These are phyloP conservation scores for Dipteronia sinensis DNA, from an alignment of 345 rosid species.

Conservation along the genomic window DNA sequence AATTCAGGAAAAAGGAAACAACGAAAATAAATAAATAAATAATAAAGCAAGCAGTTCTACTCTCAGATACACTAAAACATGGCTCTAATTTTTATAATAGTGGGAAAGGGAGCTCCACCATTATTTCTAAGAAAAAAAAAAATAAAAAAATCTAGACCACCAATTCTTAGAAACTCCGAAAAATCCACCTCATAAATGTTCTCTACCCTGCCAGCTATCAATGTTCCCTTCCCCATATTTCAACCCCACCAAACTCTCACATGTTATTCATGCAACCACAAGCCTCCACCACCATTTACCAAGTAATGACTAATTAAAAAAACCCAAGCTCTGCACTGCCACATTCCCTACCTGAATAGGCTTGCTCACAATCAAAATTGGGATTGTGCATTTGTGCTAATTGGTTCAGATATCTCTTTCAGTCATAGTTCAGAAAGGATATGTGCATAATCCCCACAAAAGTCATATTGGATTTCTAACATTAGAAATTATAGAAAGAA, in stretches of 20 bases:
- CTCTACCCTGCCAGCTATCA: neutral
- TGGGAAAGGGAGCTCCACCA: neutral
- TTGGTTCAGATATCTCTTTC: neutral
- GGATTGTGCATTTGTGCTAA: neutral
- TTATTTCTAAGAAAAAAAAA: neutral
- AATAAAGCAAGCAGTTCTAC: neutral
- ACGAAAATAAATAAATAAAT: neutral
- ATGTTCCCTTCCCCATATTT: neutral
- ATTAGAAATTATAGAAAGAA: neutral
- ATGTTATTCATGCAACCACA: no score
- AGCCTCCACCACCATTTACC: neutral
- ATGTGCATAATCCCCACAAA: neutral
- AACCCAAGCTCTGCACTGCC: neutral
- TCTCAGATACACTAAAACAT: neutral
- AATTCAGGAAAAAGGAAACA: neutral
- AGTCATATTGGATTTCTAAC: neutral
- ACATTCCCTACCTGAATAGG: neutral
- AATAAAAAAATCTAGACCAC: neutral
- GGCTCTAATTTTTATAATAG: slow-evolving; percentile 1
- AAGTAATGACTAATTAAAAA: neutral
- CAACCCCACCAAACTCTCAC: neutral
- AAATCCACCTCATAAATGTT: neutral
- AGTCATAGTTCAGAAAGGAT: neutral
- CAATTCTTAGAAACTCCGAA: neutral
- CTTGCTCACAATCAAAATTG: slow-evolving; percentile 6